Percentiles rank a stretch among this genome's conserved stretches.
Conservation (phyloP, 176 grass and related monocot species). For the Eleusine coracana region DNA sequence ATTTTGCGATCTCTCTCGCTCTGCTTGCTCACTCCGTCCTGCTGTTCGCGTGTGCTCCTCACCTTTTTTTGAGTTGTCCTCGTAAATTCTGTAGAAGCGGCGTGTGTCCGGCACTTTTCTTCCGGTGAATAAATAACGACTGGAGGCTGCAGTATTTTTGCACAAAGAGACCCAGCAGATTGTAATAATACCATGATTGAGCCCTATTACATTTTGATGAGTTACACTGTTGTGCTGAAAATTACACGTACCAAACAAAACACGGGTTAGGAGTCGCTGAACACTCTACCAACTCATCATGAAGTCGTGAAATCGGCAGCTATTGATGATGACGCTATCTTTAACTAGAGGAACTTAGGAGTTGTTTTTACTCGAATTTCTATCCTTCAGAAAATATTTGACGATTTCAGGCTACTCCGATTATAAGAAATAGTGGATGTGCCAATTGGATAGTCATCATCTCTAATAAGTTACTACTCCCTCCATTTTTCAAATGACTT, state of each 20-base stretch:
- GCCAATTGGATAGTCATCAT: no score
- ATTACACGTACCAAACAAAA: slow-evolving; percentile 20
- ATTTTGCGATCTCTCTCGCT: neutral
- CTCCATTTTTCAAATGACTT: no score
- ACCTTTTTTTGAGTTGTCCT: neutral
- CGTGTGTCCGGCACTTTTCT: slow-evolving; percentile 35
- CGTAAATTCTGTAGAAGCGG: slow-evolving; percentile 36
- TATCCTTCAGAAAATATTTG: no score
- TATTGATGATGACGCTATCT: neutral
- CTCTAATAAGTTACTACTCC: no score
- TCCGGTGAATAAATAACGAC: neutral
- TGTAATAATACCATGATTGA: neutral
- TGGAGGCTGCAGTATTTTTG: neutral
- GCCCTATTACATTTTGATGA: neutral
- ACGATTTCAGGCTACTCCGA: no score
- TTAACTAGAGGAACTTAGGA: no score
- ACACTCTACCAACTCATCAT: neutral
- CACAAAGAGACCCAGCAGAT: rapidly evolving
- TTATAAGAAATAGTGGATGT: no score
- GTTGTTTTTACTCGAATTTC: no score
- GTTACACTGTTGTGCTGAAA: neutral
- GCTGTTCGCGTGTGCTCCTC: slow-evolving; percentile 6
- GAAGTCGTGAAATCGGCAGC: neutral
- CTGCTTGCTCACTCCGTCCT: neutral
- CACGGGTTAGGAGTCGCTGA: no score